These are phyloP conservation scores for Verbascum thapsus DNA, from an alignment of 257 asterid genomes.

Conservation along the genomic window DNA sequence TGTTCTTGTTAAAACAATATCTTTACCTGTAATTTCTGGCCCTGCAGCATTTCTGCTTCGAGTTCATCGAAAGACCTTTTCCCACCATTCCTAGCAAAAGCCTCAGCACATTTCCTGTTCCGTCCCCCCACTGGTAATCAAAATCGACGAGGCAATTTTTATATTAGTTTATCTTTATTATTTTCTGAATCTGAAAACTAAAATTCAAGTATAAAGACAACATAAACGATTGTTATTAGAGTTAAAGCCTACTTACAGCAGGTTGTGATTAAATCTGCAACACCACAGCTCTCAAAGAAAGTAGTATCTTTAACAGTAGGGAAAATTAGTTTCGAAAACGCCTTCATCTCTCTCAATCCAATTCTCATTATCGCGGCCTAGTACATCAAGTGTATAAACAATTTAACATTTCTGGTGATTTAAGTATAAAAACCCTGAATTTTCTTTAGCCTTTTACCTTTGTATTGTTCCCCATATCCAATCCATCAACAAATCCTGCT, in stretches of 20 bases:
- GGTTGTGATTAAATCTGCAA: conserved; percentile 90
- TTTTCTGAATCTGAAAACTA: not conserved
- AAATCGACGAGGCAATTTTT: not conserved
- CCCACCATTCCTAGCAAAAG: conserved; percentile 84
- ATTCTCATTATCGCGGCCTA: conserved; percentile 97
- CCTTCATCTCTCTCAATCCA: conserved; percentile 93
- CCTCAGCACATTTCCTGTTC: conserved; percentile 91
- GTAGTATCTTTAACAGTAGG: conserved; percentile 87
- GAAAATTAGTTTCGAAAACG: conserved; percentile 78
- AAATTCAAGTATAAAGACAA: not conserved
- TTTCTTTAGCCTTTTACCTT: conserved; percentile 49
- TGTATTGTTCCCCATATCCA: conserved; percentile 95
- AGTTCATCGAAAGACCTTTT: conserved; percentile 90
- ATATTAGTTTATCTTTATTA: not conserved
- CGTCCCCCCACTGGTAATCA: conserved; percentile 80
- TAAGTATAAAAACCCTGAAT: not conserved
- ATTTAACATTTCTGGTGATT: conserved; percentile 9
- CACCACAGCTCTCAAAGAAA: conserved; percentile 95
- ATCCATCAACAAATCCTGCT: conserved; percentile 92
- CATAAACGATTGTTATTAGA: not conserved
- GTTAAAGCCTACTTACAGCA: conserved; percentile 63
- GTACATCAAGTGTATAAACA: conserved; percentile 20
- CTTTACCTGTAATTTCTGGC: conserved; percentile 91
- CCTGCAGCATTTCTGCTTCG: conserved; percentile 90
- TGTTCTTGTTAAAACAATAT: not conserved